phyloP scores from a whole-genome alignment of 2,329 filamentous ascomycete genomes.

The Emergomyces pasteurianus region DNA sequence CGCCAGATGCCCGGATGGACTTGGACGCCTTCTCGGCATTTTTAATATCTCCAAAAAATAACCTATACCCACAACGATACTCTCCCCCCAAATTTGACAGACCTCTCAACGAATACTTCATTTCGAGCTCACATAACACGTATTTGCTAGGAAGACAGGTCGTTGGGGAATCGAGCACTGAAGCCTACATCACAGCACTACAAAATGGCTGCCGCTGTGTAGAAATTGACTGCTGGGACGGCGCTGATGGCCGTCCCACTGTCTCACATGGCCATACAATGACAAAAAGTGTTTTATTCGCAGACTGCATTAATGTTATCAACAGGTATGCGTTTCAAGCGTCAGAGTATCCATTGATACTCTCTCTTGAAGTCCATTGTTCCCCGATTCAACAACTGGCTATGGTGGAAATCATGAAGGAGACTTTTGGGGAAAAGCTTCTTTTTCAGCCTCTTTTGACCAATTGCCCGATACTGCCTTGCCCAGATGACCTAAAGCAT shows the following conservation, averaged over 20 bases:
- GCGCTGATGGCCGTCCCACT: conserved; percentile 70
- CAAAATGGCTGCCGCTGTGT: conserved; percentile 86
- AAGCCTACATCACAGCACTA: conserved; percentile 85
- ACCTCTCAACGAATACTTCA: conserved; percentile 92
- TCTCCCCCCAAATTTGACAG: conserved; percentile 57
- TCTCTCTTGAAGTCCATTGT: conserved; percentile 95
- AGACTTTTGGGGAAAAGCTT: conserved; percentile 68
- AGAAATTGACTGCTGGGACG: conserved; percentile 98
- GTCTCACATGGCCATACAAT: conserved; percentile 86
- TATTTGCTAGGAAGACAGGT: conserved; percentile 89
- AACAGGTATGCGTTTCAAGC: conserved; percentile 87
- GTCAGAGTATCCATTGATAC: conserved; percentile 79
- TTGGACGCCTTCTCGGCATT: conserved; percentile 68
- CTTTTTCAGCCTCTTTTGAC: conserved; percentile 63
- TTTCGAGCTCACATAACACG: conserved; percentile 97
- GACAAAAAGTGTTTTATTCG: conserved; percentile 79
- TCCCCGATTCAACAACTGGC: conserved; percentile 65
- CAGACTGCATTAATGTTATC: conserved; percentile 84
- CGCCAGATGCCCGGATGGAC: conserved; percentile 50
- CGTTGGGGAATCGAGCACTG: conserved; percentile 78
- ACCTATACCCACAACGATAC: conserved; percentile 51
- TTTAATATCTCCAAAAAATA: conserved; percentile 62
- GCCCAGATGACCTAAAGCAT: conserved; percentile 72
- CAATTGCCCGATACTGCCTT: conserved; percentile 58
- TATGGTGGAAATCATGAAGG: conserved; percentile 85